Evolutionary conservation across 1,284 basidiomycete species (phyloP).

Genomic region (Tilletia caries): DNA sequence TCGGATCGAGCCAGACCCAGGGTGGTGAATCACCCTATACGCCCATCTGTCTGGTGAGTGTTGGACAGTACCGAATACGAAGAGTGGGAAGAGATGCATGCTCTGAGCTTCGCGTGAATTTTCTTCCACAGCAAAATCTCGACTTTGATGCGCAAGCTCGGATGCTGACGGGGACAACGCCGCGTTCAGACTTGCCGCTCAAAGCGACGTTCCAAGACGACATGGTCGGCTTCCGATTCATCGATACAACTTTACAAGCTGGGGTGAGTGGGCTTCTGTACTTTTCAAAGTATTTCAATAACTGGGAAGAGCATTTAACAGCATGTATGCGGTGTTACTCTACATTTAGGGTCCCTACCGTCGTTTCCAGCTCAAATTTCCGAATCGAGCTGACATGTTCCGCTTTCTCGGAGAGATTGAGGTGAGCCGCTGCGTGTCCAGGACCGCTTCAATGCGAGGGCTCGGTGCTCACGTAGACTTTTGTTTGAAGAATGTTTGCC

Average conservation of each 20-base stretch:
- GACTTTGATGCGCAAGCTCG: constrained; percentile 4
- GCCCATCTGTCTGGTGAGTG: background rate
- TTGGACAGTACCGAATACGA: too few species aligned
- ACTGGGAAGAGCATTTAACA: background rate
- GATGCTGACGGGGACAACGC: background rate
- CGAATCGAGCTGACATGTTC: constrained; percentile 4
- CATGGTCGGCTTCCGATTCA: constrained; percentile 10
- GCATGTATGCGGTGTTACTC: background rate
- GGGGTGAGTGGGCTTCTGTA: background rate
- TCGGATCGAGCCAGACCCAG: constrained; percentile 10
- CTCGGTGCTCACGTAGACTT: background rate
- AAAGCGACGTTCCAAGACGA: constrained; percentile 7
- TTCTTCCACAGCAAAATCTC: constrained; percentile 1
- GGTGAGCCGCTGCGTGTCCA: background rate
- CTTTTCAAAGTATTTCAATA: background rate
- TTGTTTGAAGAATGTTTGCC: background rate
- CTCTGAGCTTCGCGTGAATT: background rate
- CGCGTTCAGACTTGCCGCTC: constrained; percentile 5
- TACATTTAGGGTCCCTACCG: background rate
- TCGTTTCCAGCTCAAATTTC: constrained; percentile 11
- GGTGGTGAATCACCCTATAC: background rate
- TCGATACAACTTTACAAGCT: background rate
- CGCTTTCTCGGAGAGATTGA: constrained; percentile 10
- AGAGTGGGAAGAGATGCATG: background rate
- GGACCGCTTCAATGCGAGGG: too few species aligned